Evolutionary conservation across 2,329 filamentous ascomycete species (phyloP).

Genomic region (Aureobasidium subglaciale): DNA sequence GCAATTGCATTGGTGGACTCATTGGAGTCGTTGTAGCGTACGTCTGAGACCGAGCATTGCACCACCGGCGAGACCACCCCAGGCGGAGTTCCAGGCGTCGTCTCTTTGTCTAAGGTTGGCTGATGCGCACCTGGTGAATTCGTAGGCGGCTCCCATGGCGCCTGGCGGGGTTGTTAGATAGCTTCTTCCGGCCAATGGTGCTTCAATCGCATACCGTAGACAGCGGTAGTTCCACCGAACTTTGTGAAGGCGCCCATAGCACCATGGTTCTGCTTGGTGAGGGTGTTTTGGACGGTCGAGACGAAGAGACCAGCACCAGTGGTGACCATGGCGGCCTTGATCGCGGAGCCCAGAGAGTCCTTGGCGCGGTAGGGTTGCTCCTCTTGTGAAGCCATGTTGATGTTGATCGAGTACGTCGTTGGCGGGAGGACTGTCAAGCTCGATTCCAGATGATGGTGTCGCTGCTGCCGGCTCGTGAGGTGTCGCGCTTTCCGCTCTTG

Average conservation of each 20-base stretch:
- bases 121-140: slow-evolving; percentile 67
- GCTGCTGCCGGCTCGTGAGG: background rate
- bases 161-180: slow-evolving; percentile 43
- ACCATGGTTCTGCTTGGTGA: slow-evolving; percentile 75
- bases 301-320: slow-evolving; percentile 62
- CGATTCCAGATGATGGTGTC: background rate
- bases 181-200: no score
- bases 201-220: slow-evolving; percentile 59
- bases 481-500: slow-evolving; percentile 9
- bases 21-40: slow-evolving; percentile 39
- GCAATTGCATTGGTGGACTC: slow-evolving; percentile 2
- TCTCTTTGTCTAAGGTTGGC: slow-evolving; percentile 83
- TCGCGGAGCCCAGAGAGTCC: slow-evolving; percentile 63
- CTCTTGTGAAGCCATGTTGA: slow-evolving; percentile 16
- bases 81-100: slow-evolving; percentile 65
- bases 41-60: slow-evolving; percentile 64
- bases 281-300: slow-evolving; percentile 77
- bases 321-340: slow-evolving; percentile 59
- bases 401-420: background rate
- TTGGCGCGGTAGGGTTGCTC: slow-evolving; percentile 57
- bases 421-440: background rate
- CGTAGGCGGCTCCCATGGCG: slow-evolving; percentile 66
- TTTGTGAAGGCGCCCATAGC: slow-evolving; percentile 72
- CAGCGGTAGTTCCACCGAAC: slow-evolving; percentile 65
- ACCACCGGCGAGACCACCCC: slow-evolving; percentile 72